Conservation (phyloP, 768 basidiomycete genomes). For the Kwoniella botswanensis region DNA sequence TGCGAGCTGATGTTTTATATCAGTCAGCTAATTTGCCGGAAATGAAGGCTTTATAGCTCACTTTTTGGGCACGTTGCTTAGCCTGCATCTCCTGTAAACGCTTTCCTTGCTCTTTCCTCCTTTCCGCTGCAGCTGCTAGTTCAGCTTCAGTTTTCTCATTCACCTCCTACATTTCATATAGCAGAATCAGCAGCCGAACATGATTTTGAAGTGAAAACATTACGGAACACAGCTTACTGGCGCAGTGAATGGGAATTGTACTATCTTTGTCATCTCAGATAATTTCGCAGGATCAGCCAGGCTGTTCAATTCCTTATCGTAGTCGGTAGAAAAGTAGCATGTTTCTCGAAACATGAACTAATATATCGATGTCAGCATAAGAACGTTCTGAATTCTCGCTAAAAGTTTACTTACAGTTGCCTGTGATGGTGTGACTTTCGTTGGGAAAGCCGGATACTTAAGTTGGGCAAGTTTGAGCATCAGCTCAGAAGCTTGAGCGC, state of each 20-base stretch:
- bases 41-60: conserved; percentile 47
- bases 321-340: conserved; percentile 81
- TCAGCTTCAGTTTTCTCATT: conserved; percentile 94
- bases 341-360: conserved; percentile 92
- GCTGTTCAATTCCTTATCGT: conserved; percentile 68
- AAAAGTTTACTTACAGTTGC: conserved; percentile 66
- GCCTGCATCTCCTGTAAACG: conserved; percentile 90
- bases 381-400: too few relatives aligned
- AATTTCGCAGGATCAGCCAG: conserved; percentile 73
- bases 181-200: conserved; percentile 8
- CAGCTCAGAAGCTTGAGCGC: conserved; percentile 86
- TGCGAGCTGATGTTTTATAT: conserved; percentile 34
- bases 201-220: not conserved
- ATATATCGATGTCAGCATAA: not conserved
- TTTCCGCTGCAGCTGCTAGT: conserved; percentile 74
- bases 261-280: conserved; percentile 69
- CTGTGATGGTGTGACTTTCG: conserved; percentile 75
- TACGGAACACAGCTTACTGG: conserved; percentile 46
- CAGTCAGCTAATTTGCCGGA: not conserved
- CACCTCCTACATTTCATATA: conserved; percentile 54
- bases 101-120: conserved; percentile 80
- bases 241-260: conserved; percentile 83
- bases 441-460: conserved; percentile 92
- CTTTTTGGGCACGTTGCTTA: conserved; percentile 83
- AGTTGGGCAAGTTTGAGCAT: conserved; percentile 90